Conservation (phyloP, 2,329 filamentous ascomycete species). For the Ophiostoma himal-ulmi region DNA sequence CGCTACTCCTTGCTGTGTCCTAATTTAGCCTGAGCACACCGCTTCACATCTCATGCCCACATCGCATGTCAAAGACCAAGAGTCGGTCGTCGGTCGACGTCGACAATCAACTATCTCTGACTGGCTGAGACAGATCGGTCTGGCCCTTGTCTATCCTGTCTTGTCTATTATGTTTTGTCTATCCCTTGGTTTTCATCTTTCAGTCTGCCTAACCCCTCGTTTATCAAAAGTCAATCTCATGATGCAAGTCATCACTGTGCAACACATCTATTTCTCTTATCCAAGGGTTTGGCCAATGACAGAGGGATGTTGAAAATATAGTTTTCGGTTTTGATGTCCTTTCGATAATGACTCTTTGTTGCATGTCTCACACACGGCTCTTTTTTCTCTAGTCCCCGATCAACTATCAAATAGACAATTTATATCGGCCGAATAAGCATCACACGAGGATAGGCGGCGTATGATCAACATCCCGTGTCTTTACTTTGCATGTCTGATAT, state of each 20-base stretch:
- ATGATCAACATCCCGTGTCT: neutral
- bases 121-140: conserved; percentile 2
- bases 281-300: neutral
- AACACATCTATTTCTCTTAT: neutral
- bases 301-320: neutral
- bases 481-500: neutral
- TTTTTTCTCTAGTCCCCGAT: neutral
- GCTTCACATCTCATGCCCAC: neutral
- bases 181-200: neutral
- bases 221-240: neutral
- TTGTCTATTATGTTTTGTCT: neutral
- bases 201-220: neutral
- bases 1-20: neutral
- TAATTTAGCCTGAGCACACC: neutral
- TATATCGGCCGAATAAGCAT: neutral
- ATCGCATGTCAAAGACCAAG: neutral
- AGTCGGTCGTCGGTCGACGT: neutral
- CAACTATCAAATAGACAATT: too few species aligned
- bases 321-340: neutral
- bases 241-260: neutral
- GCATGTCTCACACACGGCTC: neutral
- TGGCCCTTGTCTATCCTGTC: neutral
- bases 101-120: neutral
- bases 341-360: neutral
- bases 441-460: neutral